Evolutionary conservation across 2,329 filamentous ascomycete genomes (phyloP), one percentile per base, ranked within the genome.

Genomic region (Paecilomyces sp.): DNA sequence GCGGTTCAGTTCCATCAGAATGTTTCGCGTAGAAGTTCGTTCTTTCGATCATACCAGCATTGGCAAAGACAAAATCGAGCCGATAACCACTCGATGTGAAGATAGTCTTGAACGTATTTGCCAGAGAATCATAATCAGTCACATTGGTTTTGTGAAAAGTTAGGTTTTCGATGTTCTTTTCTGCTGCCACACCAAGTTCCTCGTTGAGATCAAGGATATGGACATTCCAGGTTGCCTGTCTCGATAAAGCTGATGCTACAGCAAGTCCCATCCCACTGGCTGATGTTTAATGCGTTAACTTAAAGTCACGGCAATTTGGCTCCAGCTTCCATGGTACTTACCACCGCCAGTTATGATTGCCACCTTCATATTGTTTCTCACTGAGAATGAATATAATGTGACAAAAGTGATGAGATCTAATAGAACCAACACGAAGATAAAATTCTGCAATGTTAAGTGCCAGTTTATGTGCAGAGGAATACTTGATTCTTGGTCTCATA

Each of bases 21-120:
- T 75, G 70, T 7, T 62, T 66, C 52, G 68, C 69, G 63, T 76
- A 79, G 66, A 79, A 79, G 58, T 76, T 77, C 58, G 70, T 64
- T 18, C 70, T 66, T 57, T 80, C 77, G 7, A 79, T 68, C 24
- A 80, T 72, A 1, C 79, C 79, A 0, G 79, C 79, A 58, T 81
- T 82, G 15, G 77, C 79, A 62, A 78, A 82, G 34, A 81, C 78
- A 61, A 81, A 79, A 67, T 81, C 79, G 15, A 82, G 54, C 2
- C 73, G 66, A 41, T 41, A n/a, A 13, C 70, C 68, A 9, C 70
- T 66, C 2, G 65, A 60, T 4, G 68, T 61, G 67, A 76, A 80
- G 8, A 73, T 66, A 15, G 61, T 62, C 54, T 79, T 70, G 58
- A 80, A 80, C 2, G 69, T 68, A 4, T 64, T 63, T 5, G 67